Base-by-base conservation (phyloP, 805 yeast genomes). In the Nakazawaea ambrosiae region DNA sequence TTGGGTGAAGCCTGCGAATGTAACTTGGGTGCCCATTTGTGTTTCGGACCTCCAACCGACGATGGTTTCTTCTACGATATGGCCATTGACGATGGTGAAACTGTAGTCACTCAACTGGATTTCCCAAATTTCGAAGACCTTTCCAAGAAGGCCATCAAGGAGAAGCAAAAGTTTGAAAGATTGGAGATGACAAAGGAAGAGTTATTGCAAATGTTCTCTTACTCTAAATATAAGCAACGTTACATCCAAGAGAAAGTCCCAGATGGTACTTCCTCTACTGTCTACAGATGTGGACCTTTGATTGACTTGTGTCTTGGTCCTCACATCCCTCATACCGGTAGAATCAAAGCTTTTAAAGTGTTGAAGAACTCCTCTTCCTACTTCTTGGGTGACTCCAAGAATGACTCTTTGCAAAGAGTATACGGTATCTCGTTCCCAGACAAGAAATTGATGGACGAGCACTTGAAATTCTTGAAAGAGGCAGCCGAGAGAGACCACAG, bases 361-460 rank as follows among this genome's bases (percentile, higher is more conserved):
- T 73, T 92, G 65, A 92, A 92, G 68, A 90, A 89, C 72, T 90
- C 97, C 14, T 81, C 97, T 2, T 88, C 96, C 39, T 92, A 92
- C 67, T 92, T 92, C 72, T 67, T 87, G 53, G 98, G 97, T 65
- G 97, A 90, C 50, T 65, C 95, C 34, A 70, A 70, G 50, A 90
- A 92, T 59, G 98, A 92, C 61, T 88, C 97, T 16, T 73, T 92
- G 63, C 98, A 92, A 68, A 86, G 98, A 71, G 76, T 92, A 40
- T 92, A 92, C 60, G 98, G 98, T 76, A 81, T 92, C 47, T 84
- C 97, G 11, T 92, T 92, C 88, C 98, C 98, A 46, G 98, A 92
- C 64, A 90, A 92, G 73, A 87, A 88, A 64, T 74, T 77, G 51
- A 84, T 92, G 95, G 90, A 85, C 52, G 97, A 83, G 53, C 96